Percentiles rank a stretch among this genome's conserved stretches.
Conservation (phyloP, 495 filamentous ascomycete genomes). For the Bombardia bombarda region DNA sequence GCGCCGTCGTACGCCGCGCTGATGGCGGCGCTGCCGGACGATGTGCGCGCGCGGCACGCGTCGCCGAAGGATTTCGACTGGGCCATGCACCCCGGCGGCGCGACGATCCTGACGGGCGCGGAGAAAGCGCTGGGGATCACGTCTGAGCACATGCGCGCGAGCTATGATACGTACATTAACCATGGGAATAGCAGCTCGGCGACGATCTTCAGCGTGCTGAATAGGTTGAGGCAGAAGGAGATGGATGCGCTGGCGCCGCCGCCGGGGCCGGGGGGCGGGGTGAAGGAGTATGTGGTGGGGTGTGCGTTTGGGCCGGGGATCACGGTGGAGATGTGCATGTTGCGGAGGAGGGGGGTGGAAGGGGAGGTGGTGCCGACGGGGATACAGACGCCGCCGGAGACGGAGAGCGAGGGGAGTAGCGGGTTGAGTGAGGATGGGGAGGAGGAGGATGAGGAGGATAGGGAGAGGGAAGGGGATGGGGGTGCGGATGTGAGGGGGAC, state of each 20-base stretch:
- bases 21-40: constrained; percentile 28
- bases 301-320: constrained; percentile 62
- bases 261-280: constrained; percentile 33
- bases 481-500: not conserved
- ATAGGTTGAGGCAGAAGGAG: constrained; percentile 48
- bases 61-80: constrained; percentile 52
- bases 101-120: constrained; percentile 54
- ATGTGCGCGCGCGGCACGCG: constrained; percentile 35
- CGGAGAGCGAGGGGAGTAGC: constrained; percentile 33
- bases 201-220: constrained; percentile 53
- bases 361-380: constrained; percentile 9
- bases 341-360: constrained; percentile 34
- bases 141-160: constrained; percentile 50
- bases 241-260: constrained; percentile 44
- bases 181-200: constrained; percentile 57
- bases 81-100: constrained; percentile 60
- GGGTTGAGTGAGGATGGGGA: constrained; percentile 25
- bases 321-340: constrained; percentile 53
- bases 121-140: constrained; percentile 46
- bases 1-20: constrained; percentile 42
- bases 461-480: constrained; percentile 11
- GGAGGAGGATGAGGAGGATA: constrained; percentile 8
- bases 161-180: constrained; percentile 54
- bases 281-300: constrained; percentile 50
- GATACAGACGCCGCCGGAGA: constrained; percentile 37